These are phyloP conservation scores for Fusarium sp. DNA, from an alignment of 2,329 filamentous ascomycete species.

Conservation along the genomic window DNA sequence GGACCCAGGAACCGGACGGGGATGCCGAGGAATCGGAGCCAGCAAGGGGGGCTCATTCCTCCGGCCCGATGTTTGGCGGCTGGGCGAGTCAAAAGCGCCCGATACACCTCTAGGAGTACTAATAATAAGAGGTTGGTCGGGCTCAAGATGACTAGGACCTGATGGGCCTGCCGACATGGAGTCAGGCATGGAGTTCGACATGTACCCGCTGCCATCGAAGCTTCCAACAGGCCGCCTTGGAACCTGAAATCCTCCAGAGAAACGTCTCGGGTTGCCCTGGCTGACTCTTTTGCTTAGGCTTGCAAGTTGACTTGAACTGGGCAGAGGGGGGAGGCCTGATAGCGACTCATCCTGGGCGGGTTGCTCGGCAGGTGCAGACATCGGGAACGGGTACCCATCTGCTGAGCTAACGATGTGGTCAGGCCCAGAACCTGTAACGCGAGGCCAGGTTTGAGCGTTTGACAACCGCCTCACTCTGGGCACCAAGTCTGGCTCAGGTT, in stretches of 20 bases:
- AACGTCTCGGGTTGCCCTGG: slow-evolving; percentile 55
- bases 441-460: slow-evolving; percentile 62
- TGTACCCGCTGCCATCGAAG: slow-evolving; percentile 45
- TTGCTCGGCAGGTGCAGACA: slow-evolving; percentile 49
- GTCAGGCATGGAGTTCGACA: slow-evolving; percentile 35
- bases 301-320: slow-evolving; percentile 56
- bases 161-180: slow-evolving; percentile 36
- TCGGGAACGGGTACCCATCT: slow-evolving; percentile 57
- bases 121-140: slow-evolving; percentile 70
- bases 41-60: slow-evolving; percentile 61
- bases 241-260: slow-evolving; percentile 58
- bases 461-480: slow-evolving; percentile 49
- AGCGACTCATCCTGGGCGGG: slow-evolving; percentile 51
- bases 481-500: slow-evolving; percentile 27
- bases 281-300: slow-evolving; percentile 55
- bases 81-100: slow-evolving; percentile 64
- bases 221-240: slow-evolving; percentile 57
- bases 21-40: slow-evolving; percentile 66
- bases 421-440: slow-evolving; percentile 46
- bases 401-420: slow-evolving; percentile 35
- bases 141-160: slow-evolving; percentile 33
- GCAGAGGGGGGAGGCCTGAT: slow-evolving; percentile 55
- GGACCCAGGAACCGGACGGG: slow-evolving; percentile 54
- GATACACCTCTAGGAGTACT: slow-evolving; percentile 69
- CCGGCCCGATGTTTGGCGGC: slow-evolving; percentile 50